Evolutionary conservation across 345 rosid species (phyloP).

Genomic region (Euphorbia tirucalli): DNA sequence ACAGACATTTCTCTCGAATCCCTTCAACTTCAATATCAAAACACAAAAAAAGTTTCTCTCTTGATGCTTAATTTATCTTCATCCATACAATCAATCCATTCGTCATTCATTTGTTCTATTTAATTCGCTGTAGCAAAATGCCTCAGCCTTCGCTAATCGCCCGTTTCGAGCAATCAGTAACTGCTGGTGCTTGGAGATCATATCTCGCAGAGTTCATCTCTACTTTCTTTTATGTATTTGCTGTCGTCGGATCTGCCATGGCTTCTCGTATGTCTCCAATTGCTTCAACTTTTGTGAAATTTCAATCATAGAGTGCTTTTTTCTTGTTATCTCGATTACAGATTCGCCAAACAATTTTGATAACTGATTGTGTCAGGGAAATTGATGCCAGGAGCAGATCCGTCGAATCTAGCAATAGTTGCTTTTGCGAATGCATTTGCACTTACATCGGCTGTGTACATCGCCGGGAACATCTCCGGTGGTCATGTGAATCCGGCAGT

Average conservation of each 20-base stretch:
- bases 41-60: not conserved
- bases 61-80: not conserved
- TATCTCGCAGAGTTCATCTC: slow-evolving; percentile 90
- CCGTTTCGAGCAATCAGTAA: slow-evolving; percentile 50
- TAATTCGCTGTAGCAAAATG: slow-evolving; percentile 35
- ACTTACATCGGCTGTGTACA: slow-evolving; percentile 59
- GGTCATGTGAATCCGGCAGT: slow-evolving; percentile 96
- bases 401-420: slow-evolving; percentile 49
- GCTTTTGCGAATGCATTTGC: slow-evolving; percentile 76
- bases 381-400: slow-evolving; percentile 54
- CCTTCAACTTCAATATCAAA: not conserved
- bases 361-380: slow-evolving; percentile 46
- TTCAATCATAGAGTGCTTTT: not conserved
- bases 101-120: not conserved
- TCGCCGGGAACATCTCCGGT: slow-evolving; percentile 63
- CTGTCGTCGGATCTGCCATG: slow-evolving; percentile 84
- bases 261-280: slow-evolving; percentile 51
- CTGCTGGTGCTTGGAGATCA: slow-evolving; percentile 52
- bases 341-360: not conserved
- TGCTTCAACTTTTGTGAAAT: too few relatives aligned
- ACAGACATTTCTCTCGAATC: not conserved
- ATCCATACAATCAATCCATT: not conserved
- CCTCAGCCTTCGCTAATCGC: slow-evolving; percentile 38
- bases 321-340: not conserved
- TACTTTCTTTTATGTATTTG: slow-evolving; percentile 78